Evolutionary conservation across 1,284 basidiomycete species (phyloP), one percentile per base, ranked within the genome.

Genomic region (Leucoagaricus sp.): DNA sequence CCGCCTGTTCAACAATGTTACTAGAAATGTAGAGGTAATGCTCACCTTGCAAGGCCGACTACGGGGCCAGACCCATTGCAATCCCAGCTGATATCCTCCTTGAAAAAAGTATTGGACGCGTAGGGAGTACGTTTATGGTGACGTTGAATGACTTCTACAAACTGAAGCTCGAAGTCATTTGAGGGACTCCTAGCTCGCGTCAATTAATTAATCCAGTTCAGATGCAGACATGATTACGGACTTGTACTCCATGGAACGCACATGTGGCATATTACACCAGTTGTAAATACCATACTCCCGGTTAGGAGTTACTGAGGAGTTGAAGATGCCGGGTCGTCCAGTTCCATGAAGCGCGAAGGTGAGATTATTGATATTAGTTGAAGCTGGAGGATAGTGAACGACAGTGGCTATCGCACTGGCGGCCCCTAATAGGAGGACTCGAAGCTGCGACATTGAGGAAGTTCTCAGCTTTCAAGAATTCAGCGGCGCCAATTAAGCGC

Each of bases 231-330:
- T 40, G 25, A n/a, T n/a, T 13, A 68, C 72, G 31, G 46, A 78
- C 78, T 69, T 71, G 65, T 79, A 79, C 62, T 78, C 77, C 56
- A 58, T 64, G 29, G 55, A 51, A 55, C 76, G 67, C 1, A 76
- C 76, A 68, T 80, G 78, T 1, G 78, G 77, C 78, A 80, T 79
- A 57, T 79, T 79, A 52, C 78, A 79, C 77, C 76, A 78, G 58
- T 79, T 79, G 58, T 78, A 79, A 17, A 64, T 64, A 1, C 76
- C 78, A 68, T 80, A 80, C 4, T 61, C 55, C 2, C 65, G 50
- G 41, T 74, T 62, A 1, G 75, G 71, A 4, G 72, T 74, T 5
- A 47, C 60, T 0, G 77, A 77, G 0, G 72, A 75, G 56, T 69
- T 72, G 63, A 70, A 78, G 3, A 78, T 76, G 7, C 78, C 77